Evolutionary conservation across 2,329 filamentous ascomycete species (phyloP), one percentile per base, ranked within the genome.

Genomic region (Curvularia hawaiiensis): DNA sequence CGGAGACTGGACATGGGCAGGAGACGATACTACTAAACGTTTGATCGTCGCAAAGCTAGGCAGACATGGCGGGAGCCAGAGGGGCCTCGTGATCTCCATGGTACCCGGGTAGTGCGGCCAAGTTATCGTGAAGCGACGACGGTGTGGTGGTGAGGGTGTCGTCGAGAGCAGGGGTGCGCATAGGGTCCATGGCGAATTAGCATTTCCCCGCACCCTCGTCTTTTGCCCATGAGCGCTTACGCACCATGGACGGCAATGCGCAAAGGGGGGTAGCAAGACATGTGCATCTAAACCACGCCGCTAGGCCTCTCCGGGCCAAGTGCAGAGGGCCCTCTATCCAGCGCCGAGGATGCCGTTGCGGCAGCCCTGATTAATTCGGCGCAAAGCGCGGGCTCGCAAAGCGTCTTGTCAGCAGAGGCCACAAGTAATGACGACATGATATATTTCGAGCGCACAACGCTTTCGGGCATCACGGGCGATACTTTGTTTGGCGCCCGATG

Each of bases 71-170:
- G 48, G 38, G 39, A 26, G n/a, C 35, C 16, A 18, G 26, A 18
- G n/a, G 16, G 35, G 38, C 35, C 48, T 50, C 48, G 48, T 50
- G 48, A 50, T 50, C 48, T 50, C 20, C 48, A 43, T 49, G 12
- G 46, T 24, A 31, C 38, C 35, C 48, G 48, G 40, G 48, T 50
- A 26, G 40, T 24, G 38, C 40, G 48, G 28, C 22, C 48, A 50
- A 22, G 33, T 43, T 50, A 43, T 50, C 38, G 24, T 40, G 48
- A 43, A n/a, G 46, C 33, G 46, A 39, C 9, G 22, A 26, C 14
- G 7, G 4, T 30, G 24, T 31, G 14, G 35, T 41, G 50, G 18
- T 52, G 11, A 45, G 11, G 48, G 48, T 50, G 50, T 41, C 40
- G 40, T 52, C 26, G 26, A 20, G 49, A 14, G 40, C 50, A 52